Evolutionary conservation across 495 filamentous ascomycete genomes (phyloP), one percentile per base, ranked within the genome.

Genomic region (Penicillium bovifimosum): DNA sequence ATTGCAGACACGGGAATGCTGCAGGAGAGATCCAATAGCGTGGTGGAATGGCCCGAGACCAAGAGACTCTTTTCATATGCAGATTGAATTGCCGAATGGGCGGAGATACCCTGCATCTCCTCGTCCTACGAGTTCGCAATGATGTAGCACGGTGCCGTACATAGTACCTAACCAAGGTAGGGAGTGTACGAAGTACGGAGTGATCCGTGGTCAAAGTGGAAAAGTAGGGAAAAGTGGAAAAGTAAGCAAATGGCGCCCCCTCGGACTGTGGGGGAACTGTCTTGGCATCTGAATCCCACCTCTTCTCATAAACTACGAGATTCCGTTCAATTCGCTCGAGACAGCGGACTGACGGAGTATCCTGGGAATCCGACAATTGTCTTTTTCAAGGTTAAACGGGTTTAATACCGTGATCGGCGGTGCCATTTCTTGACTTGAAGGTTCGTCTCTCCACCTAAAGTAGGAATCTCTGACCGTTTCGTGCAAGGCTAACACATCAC

Each of bases 271-370:
- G 41, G 50, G 49, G 34, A 10, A 36, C n/a, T 36, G 55, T 17
- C 56, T 57, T 60, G 53, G 56, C 53, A 52, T 46, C 34, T 36
- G 31, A 5, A 13, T 20, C 44, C 29, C 45, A 50, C n/a, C 28
- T n/a, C 9, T 41, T 38, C 13, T 32, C 32, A 27, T 27, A 35
- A 47, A 36, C 33, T 36, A 36, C n/a, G 6, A 17, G 9, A 40
- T 16, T n/a, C 38, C 10, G 14, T 40, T 18, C 6, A 16, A 8
- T 10, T 40, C 14, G 13, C 9, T 9, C 29, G 9, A 31, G 9
- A 5, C 34, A 36, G 34, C 20, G 20, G 20, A 24, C 4, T 24
- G 20, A 24, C 20, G 20, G 4, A 24, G 20, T 24, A 24, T 24
- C 20, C 20, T 24, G n/a, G n/a, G 5, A 14, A 36, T 36, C n/a